Conservation (phyloP, 2,329 filamentous ascomycete species). For the Nemania sp. region DNA sequence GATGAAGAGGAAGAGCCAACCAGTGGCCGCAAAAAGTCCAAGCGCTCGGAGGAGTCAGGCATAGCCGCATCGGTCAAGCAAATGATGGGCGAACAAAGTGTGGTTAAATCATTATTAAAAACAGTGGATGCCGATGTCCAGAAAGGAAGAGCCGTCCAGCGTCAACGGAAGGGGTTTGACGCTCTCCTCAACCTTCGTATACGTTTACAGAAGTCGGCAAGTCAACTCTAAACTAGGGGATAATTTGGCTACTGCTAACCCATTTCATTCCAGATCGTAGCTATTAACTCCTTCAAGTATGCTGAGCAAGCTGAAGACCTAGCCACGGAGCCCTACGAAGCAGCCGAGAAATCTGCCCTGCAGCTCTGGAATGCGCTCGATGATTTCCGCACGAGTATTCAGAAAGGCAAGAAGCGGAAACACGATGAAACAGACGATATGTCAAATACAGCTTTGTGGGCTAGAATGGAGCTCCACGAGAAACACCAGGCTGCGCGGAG, state of each 20-base stretch:
- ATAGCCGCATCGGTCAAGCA: constrained; percentile 72
- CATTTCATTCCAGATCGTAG: constrained; percentile 65
- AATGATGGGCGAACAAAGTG: constrained; percentile 76
- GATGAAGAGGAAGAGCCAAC: constrained; percentile 50
- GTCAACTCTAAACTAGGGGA: background rate
- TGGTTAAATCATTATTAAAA: constrained; percentile 70
- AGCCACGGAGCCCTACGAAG: constrained; percentile 69
- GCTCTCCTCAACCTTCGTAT: constrained; percentile 90
- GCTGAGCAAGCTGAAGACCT: constrained; percentile 58
- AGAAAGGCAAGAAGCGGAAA: constrained; percentile 72
- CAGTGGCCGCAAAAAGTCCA: constrained; percentile 49
- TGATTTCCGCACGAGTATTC: constrained; percentile 72
- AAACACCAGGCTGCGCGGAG: constrained; percentile 69
- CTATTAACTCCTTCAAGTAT: constrained; percentile 78
- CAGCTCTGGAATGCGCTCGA: constrained; percentile 87
- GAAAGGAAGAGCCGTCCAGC: constrained; percentile 88
- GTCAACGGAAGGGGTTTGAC: constrained; percentile 88
- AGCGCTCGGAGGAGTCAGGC: constrained; percentile 49
- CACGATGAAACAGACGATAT: constrained; percentile 65
- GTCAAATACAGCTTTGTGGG: constrained; percentile 76
- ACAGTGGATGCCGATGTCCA: constrained; percentile 81
- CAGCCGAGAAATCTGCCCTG: constrained; percentile 86
- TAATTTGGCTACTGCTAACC: background rate
- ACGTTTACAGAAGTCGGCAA: constrained; percentile 84
- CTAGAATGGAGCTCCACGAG: constrained; percentile 76